Evolutionary conservation across 179 eudicot genomes (phyloP).

Genomic region (Sideroxylon spinosum): DNA sequence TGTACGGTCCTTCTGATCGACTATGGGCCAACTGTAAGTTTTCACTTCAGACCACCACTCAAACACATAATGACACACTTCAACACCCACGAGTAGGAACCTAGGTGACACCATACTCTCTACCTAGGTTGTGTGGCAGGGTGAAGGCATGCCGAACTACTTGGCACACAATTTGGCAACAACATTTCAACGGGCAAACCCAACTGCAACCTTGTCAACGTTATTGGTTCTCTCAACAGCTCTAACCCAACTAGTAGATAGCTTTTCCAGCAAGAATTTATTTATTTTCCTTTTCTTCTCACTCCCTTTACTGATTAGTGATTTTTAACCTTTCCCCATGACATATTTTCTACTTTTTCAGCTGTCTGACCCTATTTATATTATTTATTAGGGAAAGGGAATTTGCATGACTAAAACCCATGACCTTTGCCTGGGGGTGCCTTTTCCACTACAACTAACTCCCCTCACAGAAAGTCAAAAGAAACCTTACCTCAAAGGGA

Average conservation of each 20-base stretch:
- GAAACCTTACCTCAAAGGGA: constrained; percentile 55
- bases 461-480: neutral
- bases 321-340: neutral
- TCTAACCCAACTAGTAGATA: neutral
- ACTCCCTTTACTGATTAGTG: neutral
- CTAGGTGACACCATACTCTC: too few species aligned
- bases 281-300: neutral
- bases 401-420: too few species aligned
- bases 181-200: neutral
- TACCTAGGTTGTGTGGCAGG: too few species aligned
- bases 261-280: neutral
- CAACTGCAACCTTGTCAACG: neutral
- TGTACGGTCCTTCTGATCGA: too few species aligned
- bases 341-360: neutral
- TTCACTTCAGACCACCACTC: too few species aligned
- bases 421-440: too few species aligned
- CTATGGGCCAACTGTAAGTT: too few species aligned
- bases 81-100: too few species aligned
- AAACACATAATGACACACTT: too few species aligned
- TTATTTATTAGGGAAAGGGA: too few species aligned
- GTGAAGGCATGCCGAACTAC: too few species aligned
- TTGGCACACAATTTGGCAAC: neutral
- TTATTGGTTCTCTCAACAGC: neutral
- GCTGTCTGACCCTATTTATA: neutral
- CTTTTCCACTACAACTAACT: too few species aligned